Conservation (phyloP, 164 flowering plant genomes). For the Stephania cephalantha region DNA sequence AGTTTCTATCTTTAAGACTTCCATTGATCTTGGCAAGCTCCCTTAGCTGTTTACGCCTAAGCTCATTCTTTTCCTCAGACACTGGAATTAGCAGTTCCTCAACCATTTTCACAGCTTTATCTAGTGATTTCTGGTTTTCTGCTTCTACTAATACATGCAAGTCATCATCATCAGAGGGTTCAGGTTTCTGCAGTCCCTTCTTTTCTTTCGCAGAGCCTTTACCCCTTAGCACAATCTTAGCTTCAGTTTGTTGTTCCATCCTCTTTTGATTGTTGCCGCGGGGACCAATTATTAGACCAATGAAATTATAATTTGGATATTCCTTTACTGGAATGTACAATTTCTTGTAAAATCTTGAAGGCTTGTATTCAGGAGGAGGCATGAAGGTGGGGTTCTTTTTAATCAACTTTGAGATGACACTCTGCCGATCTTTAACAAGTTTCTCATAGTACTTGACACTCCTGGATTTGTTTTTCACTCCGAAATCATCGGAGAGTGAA, state of each 20-base stretch:
- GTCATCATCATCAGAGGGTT: conserved; percentile 29
- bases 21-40: conserved; percentile 31
- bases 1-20: conserved; percentile 1
- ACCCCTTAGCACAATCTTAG: conserved; percentile 36
- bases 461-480: conserved; percentile 23
- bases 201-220: conserved; percentile 22
- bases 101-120: conserved; percentile 36
- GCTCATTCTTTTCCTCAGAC: conserved; percentile 21
- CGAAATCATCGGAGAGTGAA: conserved; percentile 16
- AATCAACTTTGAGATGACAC: conserved; percentile 27
- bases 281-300: conserved; percentile 45
- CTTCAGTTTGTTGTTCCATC: conserved; percentile 48
- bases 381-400: conserved; percentile 31
- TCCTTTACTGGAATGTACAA: conserved; percentile 43
- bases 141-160: conserved; percentile 46
- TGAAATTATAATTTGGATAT: conserved; percentile 43
- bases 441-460: conserved; percentile 15
- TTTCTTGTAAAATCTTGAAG: conserved; percentile 30
- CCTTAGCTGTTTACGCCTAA: conserved; percentile 26
- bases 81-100: conserved; percentile 40
- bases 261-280: conserved; percentile 36
- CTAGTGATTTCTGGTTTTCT: conserved; percentile 30
- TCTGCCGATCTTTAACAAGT: conserved; percentile 26
- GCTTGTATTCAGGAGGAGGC: conserved; percentile 22
- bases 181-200: conserved; percentile 9